Conservation (phyloP, 768 basidiomycete genomes). For the Obba rivulosa region DNA sequence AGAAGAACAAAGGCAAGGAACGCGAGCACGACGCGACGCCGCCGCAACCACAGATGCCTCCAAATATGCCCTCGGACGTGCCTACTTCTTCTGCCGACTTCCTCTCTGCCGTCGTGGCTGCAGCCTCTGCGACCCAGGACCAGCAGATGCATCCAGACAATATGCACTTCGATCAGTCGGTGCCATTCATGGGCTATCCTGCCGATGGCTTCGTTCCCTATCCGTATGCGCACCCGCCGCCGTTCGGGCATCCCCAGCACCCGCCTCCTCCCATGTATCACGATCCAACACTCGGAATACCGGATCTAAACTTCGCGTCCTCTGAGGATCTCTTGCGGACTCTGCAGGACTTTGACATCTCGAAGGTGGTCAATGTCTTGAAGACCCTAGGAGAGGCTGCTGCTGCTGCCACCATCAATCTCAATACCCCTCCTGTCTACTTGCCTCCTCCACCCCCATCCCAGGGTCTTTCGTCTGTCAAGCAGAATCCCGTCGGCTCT, state of each 20-base stretch:
- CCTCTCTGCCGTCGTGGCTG: constrained; percentile 60
- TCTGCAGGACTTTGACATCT: constrained; percentile 66
- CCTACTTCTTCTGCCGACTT: constrained; percentile 52
- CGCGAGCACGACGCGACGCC: constrained; percentile 23
- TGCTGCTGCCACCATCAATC: constrained; percentile 34
- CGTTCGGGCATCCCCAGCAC: constrained; percentile 22
- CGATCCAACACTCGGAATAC: constrained; percentile 13
- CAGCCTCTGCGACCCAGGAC: constrained; percentile 46
- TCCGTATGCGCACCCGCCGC: constrained; percentile 19
- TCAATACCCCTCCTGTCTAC: constrained; percentile 17
- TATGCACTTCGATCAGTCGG: constrained; percentile 16
- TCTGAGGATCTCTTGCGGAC: constrained; percentile 73
- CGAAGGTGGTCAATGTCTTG: constrained; percentile 64
- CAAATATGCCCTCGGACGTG: constrained; percentile 16
- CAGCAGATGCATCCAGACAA: constrained; percentile 8
- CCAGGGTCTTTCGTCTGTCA: constrained; percentile 29
- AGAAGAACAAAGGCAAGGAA: constrained; percentile 31
- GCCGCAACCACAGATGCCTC: not conserved
- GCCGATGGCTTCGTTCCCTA: constrained; percentile 25
- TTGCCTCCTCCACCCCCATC: constrained; percentile 19
- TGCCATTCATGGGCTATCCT: constrained; percentile 22
- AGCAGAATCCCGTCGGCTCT: constrained; percentile 39
- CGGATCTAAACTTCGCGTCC: constrained; percentile 42
- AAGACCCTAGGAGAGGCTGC: constrained; percentile 60
- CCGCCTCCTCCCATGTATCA: constrained; percentile 27